Base-by-base conservation (phyloP, 2,329 filamentous ascomycete genomes). In the Fusarium sp. region DNA sequence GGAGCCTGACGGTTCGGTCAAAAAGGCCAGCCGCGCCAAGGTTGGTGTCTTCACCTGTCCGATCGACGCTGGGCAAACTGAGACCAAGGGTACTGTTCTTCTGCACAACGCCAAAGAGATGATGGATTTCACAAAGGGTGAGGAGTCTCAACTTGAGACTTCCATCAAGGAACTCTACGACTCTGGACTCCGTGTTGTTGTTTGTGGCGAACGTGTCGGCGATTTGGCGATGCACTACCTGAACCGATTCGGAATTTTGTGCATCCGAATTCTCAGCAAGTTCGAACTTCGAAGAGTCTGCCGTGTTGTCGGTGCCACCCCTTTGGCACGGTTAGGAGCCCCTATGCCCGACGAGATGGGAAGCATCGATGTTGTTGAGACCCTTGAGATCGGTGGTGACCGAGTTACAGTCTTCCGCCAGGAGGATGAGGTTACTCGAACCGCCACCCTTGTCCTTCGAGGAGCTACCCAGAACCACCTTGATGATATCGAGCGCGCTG, bases 301-400 rank as follows among this genome's bases (percentile, higher is more conserved):
- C 88, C 92, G 96, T 71, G 96, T 99, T 29, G 95, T 98, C 57
- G 95, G 95, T 71, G 96, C 96, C 62, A 98, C 96, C 18, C 96
- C 96, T n/a, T 89, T 99, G 70, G 97, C 97, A 58, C 92, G 96
- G 77, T 88, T 99, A 52, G 96, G 96, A 73, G 96, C 97, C 20
- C 96, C 96, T 47, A 99, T 99, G 96, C 96, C 97, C n/a, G 96
- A 99, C 77, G 96, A 99, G 87, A 98, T 97, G 95, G 96, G 96
- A 73, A 92, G 85, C 77, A 91, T 99, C 72, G 96, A 99, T 81
- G 83, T 99, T 63, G 96, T 99, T 36, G 96, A 99, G 88, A 98
- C 97, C 3, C 88, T 97, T 47, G 96, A 99, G 84, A 98, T 99
- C 81, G 96, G 96, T 73, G 96, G 96, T 76, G 96, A 99, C 86